Evolutionary conservation across 306 rosid species (phyloP).

Genomic region (Acacia melanoxylon): DNA sequence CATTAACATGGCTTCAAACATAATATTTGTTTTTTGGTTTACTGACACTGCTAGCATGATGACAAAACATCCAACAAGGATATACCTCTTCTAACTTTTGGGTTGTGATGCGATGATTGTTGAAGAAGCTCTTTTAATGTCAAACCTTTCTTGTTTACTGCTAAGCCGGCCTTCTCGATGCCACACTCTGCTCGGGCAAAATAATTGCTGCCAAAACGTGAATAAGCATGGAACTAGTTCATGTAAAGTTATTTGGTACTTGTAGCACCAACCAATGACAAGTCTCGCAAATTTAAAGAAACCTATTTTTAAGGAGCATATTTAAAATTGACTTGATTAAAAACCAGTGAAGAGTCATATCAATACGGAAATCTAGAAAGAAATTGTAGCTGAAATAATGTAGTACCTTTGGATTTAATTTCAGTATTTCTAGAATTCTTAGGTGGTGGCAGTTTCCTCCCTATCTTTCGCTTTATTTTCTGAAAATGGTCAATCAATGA

Average conservation of each 20-base stretch:
- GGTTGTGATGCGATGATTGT: conserved; percentile 79
- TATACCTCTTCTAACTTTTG: conserved; percentile 90
- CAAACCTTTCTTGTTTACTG: conserved; percentile 86
- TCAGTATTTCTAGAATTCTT: conserved; percentile 82
- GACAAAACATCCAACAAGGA: neutral
- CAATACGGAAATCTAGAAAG: conserved; percentile 2
- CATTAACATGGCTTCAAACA: conserved; percentile 1
- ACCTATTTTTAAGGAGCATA: neutral
- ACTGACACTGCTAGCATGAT: neutral
- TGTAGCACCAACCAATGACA: neutral
- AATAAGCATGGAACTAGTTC: conserved; percentile 2
- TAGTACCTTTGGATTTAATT: conserved; percentile 76
- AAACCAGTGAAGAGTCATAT: neutral
- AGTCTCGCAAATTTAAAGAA: neutral
- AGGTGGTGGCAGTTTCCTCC: conserved; percentile 84
- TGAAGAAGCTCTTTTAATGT: conserved; percentile 94
- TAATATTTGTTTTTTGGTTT: neutral
- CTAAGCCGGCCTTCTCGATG: conserved; percentile 84
- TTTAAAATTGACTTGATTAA: neutral
- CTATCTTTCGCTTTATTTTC: conserved; percentile 88
- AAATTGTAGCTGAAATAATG: neutral
- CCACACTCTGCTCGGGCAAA: conserved; percentile 91
- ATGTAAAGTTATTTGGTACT: conserved; percentile 3
- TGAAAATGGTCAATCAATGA: conserved; percentile 24
- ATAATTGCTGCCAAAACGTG: conserved; percentile 64